A percentile compares a stretch with the other conserved stretches of the same genome.
phyloP scores from a whole-genome alignment of 164 flowering plant genomes.

The Amborella trichopoda region DNA sequence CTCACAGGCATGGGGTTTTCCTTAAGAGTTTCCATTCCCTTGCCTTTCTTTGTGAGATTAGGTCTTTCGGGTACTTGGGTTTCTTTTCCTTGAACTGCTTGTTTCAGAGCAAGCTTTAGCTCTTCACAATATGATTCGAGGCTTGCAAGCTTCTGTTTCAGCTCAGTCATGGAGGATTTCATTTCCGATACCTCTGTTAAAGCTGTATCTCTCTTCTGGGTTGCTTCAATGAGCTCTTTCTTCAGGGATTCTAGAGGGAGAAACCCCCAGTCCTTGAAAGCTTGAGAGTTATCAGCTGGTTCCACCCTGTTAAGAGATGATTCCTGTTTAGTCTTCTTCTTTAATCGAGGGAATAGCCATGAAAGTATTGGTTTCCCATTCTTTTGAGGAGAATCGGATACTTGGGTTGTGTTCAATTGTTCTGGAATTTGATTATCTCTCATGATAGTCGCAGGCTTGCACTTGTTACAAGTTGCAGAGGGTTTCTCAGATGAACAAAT shows the following conservation, averaged over 20 bases:
- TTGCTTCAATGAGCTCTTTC: conserved; percentile 68
- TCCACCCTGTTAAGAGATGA: conserved; percentile 41
- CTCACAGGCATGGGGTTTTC: conserved; percentile 48
- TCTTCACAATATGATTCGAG: conserved; percentile 81
- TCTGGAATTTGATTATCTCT: conserved; percentile 20
- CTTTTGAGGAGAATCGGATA: conserved; percentile 32
- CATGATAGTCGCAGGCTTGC: conserved; percentile 46
- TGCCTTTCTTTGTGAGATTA: conserved; percentile 27
- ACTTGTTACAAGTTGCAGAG: conserved; percentile 61
- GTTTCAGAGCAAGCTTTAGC: conserved; percentile 52
- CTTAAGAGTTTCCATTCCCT: conserved; percentile 11
- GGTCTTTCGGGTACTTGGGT: conserved; percentile 22
- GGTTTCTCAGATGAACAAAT: conserved; percentile 36
- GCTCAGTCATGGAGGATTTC: conserved; percentile 63
- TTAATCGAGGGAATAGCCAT: conserved; percentile 58
- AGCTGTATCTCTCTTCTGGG: conserved; percentile 58
- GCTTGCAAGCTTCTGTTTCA: conserved; percentile 51
- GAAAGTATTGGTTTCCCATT: conserved; percentile 32
- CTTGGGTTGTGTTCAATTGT: conserved; percentile 15
- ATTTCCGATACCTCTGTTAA: conserved; percentile 60
- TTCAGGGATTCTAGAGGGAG: conserved; percentile 54
- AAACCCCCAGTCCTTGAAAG: conserved; percentile 39
- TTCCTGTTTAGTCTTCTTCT: conserved; percentile 60
- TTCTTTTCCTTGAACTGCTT: conserved; percentile 29
- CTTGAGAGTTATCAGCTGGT: conserved; percentile 51